Evolutionary conservation across 352 stramenopile species (phyloP), one percentile per base, ranked within the genome.

Genomic region (Pythium brassicae): DNA sequence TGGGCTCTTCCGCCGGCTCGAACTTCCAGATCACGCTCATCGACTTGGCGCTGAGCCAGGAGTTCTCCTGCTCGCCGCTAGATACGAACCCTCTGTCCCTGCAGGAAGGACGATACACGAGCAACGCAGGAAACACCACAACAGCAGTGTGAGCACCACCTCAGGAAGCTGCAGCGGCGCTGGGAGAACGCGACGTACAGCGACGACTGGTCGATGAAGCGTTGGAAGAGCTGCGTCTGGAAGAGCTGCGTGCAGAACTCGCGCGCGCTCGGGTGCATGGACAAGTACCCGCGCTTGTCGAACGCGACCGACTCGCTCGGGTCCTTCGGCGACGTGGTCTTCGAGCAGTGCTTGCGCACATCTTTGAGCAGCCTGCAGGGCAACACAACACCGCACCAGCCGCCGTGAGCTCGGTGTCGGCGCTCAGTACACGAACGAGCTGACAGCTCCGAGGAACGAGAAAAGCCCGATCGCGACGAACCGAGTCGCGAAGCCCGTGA

Each of bases 151-250:
- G 32, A 37, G 32, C 32, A 37, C 32, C 2, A 1, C 20, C 4
- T 47, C 42, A 26, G 12, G 4, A 46, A 23, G 32, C 1, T 26
- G 23, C 23, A 29, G 4, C 6, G 22, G n/a, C 26, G 2, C 35
- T 35, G 8, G 20, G 63, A 66, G 45, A 23, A 55, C 26, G 60
- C 15, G 34, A 71, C 34, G 66, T 43, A 58, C 45, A 62, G 15
- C 53, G 50, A 55, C 32, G 68, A 71, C 15, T 65, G 72, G 44
- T 89, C 76, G 29, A 92, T 68, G 27, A 85, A 89, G 3, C 73
- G 69, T 51, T 89, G 74, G 45, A 92, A 92, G 25, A 86, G 65
- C 44, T 89, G 82, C 0, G 82, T 92, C 43, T 89, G 73, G 51
- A 92, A 89, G 7, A 92, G 65, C 26, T 87, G 73, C 1, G 68